Percentiles rank a stretch among this genome's conserved stretches.
phyloP scores from a whole-genome alignment of 306 rosid species.

The Crataegus laevigata region DNA sequence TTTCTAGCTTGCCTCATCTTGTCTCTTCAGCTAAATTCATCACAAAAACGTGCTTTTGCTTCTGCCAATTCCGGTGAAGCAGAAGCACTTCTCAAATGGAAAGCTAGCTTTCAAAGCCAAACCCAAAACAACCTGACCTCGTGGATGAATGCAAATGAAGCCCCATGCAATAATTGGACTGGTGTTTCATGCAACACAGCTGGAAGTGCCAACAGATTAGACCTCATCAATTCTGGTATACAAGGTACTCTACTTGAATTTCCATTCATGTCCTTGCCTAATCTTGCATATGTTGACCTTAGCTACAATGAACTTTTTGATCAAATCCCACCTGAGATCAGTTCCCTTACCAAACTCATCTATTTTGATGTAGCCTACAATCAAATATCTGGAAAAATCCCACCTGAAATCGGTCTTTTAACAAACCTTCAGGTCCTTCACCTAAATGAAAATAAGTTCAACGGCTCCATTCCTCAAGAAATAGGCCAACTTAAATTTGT shows the following conservation, averaged over 20 bases:
- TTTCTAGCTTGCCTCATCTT: not conserved
- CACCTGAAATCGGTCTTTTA: conserved; percentile 4
- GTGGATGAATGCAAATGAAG: not conserved
- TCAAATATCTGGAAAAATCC: conserved; percentile 12
- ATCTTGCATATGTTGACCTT: conserved; percentile 9
- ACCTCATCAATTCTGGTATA: conserved; percentile 13
- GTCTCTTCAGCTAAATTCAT: not conserved
- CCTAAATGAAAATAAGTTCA: not conserved
- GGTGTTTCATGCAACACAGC: conserved; percentile 16
- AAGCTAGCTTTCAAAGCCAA: conserved; percentile 2
- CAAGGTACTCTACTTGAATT: conserved; percentile 19
- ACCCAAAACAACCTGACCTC: not conserved
- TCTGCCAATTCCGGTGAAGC: not conserved
- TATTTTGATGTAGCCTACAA: conserved; percentile 12
- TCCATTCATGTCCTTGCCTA: conserved; percentile 10
- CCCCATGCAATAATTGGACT: conserved; percentile 12
- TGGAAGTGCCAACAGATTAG: conserved; percentile 1
- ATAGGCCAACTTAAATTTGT: conserved; percentile 11
- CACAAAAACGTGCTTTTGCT: not conserved
- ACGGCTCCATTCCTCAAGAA: not conserved
- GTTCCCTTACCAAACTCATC: conserved; percentile 10
- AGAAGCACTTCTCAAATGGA: not conserved
- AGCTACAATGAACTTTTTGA: conserved; percentile 4
- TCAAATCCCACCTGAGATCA: conserved; percentile 9
- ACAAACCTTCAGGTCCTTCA: not conserved